Percentiles rank a stretch among this genome's conserved stretches.
phyloP scores from a whole-genome alignment of 106 monocot genomes.

The Triglochin maritima region DNA sequence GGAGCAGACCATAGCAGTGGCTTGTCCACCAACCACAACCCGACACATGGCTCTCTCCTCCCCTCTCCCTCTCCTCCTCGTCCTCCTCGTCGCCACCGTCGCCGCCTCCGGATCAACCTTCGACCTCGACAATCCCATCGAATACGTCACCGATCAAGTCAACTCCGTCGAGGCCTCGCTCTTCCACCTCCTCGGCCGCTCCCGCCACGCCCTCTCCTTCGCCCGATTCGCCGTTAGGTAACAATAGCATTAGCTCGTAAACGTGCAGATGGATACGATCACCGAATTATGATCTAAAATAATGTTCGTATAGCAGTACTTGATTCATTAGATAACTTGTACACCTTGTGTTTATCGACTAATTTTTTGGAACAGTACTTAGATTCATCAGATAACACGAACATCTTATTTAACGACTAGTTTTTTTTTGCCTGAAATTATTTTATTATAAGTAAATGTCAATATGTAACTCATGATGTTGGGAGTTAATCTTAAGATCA shows the following conservation, averaged over 20 bases:
- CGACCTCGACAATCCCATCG: slow-evolving; percentile 42
- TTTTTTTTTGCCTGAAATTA: too few species aligned
- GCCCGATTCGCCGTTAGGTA: slow-evolving; percentile 61
- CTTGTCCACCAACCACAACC: neutral
- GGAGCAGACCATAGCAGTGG: neutral
- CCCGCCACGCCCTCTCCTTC: slow-evolving; percentile 56
- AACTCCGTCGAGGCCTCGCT: slow-evolving; percentile 30
- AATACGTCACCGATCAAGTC: slow-evolving; percentile 38
- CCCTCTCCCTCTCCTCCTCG: slow-evolving; percentile 2
- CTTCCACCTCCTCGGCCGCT: slow-evolving; percentile 41
- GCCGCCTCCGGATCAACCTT: slow-evolving; percentile 12
- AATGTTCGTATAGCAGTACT: too few species aligned
- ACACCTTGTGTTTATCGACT: too few species aligned
- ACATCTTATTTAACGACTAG: too few species aligned
- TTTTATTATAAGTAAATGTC: too few species aligned
- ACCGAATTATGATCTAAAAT: too few species aligned
- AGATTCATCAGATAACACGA: too few species aligned
- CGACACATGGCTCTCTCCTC: neutral
- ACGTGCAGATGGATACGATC: too few species aligned
- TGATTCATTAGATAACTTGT: too few species aligned
- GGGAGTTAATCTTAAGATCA: too few species aligned
- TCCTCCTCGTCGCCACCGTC: slow-evolving; percentile 13
- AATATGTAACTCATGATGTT: too few species aligned
- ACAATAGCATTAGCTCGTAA: neutral
- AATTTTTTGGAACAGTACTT: too few species aligned